phyloP scores from a whole-genome alignment of 805 yeast genomes.

The Millerozyma miso region DNA sequence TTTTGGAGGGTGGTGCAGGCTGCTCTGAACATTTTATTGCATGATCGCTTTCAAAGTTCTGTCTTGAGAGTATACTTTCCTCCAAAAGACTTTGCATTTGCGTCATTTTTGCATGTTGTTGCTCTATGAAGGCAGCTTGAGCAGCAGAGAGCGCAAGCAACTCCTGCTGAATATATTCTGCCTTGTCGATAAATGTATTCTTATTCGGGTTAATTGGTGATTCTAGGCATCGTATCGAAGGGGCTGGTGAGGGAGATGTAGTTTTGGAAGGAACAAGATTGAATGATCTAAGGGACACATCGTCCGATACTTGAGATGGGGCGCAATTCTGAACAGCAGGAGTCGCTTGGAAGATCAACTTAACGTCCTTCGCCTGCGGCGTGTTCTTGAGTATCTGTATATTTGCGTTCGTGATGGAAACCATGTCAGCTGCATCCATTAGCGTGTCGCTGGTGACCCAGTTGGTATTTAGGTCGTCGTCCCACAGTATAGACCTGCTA shows the following conservation, averaged over 20 bases:
- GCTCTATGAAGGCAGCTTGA: not conserved
- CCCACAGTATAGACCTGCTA: not conserved
- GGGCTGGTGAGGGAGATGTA: not conserved
- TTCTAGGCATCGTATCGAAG: no score
- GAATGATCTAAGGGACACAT: not conserved
- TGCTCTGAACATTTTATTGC: no score
- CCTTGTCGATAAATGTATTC: no score
- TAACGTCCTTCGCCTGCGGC: not conserved
- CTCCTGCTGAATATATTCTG: not conserved
- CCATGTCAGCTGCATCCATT: constrained; percentile 1
- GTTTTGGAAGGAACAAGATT: not conserved
- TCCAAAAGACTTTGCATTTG: not conserved
- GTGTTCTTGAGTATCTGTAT: constrained; percentile 7
- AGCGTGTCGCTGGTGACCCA: not conserved
- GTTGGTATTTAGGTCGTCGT: not conserved
- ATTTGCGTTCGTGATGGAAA: constrained; percentile 9
- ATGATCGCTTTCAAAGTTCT: no score
- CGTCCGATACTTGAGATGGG: not conserved
- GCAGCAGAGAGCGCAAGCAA: constrained; percentile 5
- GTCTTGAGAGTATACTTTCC: not conserved
- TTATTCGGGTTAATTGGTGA: no score
- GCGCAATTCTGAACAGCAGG: not conserved
- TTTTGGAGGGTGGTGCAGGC: not conserved
- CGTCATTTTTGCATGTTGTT: not conserved
- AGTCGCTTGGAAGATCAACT: not conserved